Percentiles rank a stretch among this genome's conserved stretches.
phyloP scores from a whole-genome alignment of 2,329 filamentous ascomycete species.

The Plenodomus tracheiphilus region DNA sequence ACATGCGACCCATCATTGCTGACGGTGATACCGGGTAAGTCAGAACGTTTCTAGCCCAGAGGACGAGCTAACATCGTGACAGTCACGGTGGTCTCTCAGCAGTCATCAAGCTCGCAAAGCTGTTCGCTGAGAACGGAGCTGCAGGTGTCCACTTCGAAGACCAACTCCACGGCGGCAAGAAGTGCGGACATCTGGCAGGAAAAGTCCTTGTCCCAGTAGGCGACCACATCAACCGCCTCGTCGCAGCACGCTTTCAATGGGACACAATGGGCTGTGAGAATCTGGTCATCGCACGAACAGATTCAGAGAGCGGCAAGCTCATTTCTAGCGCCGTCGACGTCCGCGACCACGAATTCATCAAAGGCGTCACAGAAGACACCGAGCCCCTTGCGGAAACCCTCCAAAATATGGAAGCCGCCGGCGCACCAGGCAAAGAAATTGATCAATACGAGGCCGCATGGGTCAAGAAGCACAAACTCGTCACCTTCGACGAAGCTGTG shows the following conservation, averaged over 20 bases:
- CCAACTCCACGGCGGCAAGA: constrained; percentile 96
- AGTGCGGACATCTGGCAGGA: constrained; percentile 93
- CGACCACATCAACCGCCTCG: constrained; percentile 94
- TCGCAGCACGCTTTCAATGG: constrained; percentile 94
- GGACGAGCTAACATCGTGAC: constrained; percentile 16
- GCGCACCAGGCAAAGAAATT: constrained; percentile 77
- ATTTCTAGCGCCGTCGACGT: constrained; percentile 90
- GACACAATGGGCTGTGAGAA: constrained; percentile 97
- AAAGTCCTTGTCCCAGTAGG: constrained; percentile 93
- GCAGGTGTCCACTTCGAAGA: constrained; percentile 98
- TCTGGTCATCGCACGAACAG: constrained; percentile 89
- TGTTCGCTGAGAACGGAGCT: constrained; percentile 96
- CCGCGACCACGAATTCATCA: constrained; percentile 95
- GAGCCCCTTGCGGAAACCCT: constrained; percentile 86
- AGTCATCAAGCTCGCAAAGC: constrained; percentile 92
- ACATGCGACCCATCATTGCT: constrained; percentile 90
- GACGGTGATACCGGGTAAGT: constrained; percentile 84
- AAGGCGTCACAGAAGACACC: constrained; percentile 77
- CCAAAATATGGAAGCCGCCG: constrained; percentile 83
- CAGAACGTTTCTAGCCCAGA: fast-evolving
- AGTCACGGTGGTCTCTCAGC: constrained; percentile 89
- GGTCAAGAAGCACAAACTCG: constrained; percentile 82
- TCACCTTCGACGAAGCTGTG: constrained; percentile 92
- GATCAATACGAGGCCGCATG: constrained; percentile 84
- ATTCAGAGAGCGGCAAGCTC: constrained; percentile 90